Conservation (phyloP, 768 basidiomycete species). For the Hypholoma sublateritium region DNA sequence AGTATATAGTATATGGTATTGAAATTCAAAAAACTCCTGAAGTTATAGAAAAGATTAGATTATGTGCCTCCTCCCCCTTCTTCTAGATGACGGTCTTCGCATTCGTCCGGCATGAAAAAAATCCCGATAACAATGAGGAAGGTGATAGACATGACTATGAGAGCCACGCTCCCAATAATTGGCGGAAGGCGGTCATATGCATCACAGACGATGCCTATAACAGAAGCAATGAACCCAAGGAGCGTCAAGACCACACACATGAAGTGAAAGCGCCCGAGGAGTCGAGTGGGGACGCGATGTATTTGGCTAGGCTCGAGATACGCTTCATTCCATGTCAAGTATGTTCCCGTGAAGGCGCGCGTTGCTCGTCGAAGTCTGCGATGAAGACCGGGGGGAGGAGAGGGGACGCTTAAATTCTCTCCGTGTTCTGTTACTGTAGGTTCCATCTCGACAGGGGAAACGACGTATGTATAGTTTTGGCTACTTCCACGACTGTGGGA, state of each 20-base stretch:
- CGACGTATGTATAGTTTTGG: no score
- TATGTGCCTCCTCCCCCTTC: no score
- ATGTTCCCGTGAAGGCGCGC: not conserved
- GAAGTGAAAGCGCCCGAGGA: conserved; percentile 11
- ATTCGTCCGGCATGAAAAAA: not conserved
- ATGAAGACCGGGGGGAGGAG: not conserved
- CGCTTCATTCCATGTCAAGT: not conserved
- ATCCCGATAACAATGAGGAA: not conserved
- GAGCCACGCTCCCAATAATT: not conserved
- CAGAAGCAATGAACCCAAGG: conserved; percentile 10
- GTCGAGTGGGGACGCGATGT: conserved; percentile 4
- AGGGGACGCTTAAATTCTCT: not conserved
- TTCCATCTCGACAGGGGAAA: no score
- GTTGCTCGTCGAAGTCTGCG: not conserved
- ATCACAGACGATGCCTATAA: conserved; percentile 14
- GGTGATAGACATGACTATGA: not conserved
- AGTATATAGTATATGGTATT: no score
- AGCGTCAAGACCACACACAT: conserved; percentile 15
- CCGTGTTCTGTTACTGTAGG: no score
- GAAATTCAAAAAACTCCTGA: no score
- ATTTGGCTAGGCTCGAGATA: not conserved
- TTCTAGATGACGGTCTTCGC: not conserved
- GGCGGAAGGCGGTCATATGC: conserved; percentile 14
- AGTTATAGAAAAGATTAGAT: no score
- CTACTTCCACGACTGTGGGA: no score